Evolutionary conservation across 1,139 yeast species (phyloP), one percentile per base, ranked within the genome.

Genomic region (Kodamaea arcana): DNA sequence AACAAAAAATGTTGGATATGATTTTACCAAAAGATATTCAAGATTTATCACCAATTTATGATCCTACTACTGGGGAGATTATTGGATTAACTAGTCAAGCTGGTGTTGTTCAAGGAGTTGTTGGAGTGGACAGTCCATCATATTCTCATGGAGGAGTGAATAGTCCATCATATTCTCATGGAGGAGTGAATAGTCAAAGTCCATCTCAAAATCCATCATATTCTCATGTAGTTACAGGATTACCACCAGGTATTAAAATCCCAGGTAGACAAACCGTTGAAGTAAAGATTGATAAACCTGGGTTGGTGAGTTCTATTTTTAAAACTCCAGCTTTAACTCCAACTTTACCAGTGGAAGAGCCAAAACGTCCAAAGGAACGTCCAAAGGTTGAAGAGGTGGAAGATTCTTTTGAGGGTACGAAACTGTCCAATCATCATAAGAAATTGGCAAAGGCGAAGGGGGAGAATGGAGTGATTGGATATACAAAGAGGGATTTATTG

Each of bases 11-110:
- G 15, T 26, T 42, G 4, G 37, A 35, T 18, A 15, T 34, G 4
- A 29, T 40, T 15, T 27, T 40, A 10, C 36, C 41, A 25, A 40
- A 35, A 14, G 38, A 38, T 14, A 32, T 37, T 11, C 41, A 40
- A 23, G 31, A 34, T 20, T 24, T 39, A 27, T 30, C 29, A 25
- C 40, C 40, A 11, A 30, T 36, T 4, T 26, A 28, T 16, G 42
- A 39, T 22, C 34, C 33, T 4, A 18, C 8, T 10, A 29, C 35
- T 2, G 35, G 35, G 12, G 24, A 33, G 17, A 29, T 33, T 5
- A 24, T 28, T 12, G 35, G 35, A 8, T 24, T 33, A 8, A 10
- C 26, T 17, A 15, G 14, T 24, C n/a, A n/a, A n/a, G 23, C 23
- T 20, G 23, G 23, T 11, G 11, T 8, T 8, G 11, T 20, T 8